Conservation (phyloP, 176 grass and related monocot species). For the Avena atlantica region DNA sequence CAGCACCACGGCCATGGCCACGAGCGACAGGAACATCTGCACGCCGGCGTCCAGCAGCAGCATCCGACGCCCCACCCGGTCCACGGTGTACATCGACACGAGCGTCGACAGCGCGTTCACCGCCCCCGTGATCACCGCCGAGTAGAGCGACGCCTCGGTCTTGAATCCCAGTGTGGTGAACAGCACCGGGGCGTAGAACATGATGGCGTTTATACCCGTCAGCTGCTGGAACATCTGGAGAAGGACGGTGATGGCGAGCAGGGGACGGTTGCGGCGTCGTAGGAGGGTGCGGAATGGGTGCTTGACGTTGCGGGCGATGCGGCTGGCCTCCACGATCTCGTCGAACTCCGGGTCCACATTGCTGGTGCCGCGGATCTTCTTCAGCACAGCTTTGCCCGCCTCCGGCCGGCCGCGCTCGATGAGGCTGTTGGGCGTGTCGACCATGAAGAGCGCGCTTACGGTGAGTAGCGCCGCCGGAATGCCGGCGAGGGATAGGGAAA, state of each 20-base stretch:
- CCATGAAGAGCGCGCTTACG: slow-evolving; percentile 61
- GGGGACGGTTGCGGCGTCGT: slow-evolving; percentile 63
- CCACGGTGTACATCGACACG: slow-evolving; percentile 78
- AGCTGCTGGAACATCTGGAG: slow-evolving; percentile 93
- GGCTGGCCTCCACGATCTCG: slow-evolving; percentile 82
- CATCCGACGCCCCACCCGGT: slow-evolving; percentile 61
- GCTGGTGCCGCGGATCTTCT: slow-evolving; percentile 66
- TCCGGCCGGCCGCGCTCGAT: slow-evolving; percentile 67
- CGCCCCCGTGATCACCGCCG: slow-evolving; percentile 77
- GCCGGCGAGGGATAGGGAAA: slow-evolving; percentile 69
- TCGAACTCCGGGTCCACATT: slow-evolving; percentile 84
- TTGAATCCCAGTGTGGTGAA: slow-evolving; percentile 80
- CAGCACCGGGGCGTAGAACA: slow-evolving; percentile 91
- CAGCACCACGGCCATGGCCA: slow-evolving; percentile 61
- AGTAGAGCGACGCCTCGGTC: slow-evolving; percentile 74
- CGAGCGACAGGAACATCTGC: slow-evolving; percentile 84
- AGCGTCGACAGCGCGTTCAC: slow-evolving; percentile 83
- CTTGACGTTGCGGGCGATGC: slow-evolving; percentile 64
- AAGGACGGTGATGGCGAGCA: slow-evolving; percentile 69
- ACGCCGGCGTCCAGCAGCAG: slow-evolving; percentile 80
- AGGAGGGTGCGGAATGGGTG: slow-evolving; percentile 84
- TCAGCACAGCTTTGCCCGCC: slow-evolving; percentile 66
- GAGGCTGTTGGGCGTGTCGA: slow-evolving; percentile 79
- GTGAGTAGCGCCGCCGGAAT: slow-evolving; percentile 68
- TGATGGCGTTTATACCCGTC: slow-evolving; percentile 90